Base-by-base conservation (phyloP, 2,329 filamentous ascomycete genomes). In the Fusarium metavorans region DNA sequence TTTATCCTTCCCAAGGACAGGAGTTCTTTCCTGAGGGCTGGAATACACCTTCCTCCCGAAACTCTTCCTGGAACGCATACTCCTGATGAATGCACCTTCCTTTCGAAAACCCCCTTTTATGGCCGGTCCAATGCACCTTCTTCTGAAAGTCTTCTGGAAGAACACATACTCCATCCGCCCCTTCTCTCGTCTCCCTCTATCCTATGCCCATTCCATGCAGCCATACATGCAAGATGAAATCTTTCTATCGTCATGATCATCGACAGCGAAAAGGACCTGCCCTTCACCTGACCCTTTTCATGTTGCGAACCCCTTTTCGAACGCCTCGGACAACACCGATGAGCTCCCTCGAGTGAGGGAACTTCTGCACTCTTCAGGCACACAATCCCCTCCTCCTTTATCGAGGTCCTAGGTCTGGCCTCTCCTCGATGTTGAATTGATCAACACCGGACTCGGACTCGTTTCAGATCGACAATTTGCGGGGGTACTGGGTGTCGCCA, bases 161-260 rank as follows among this genome's bases (percentile, higher is more conserved):
- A 52, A 52, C 48, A 32, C 27, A 52, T 27, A 23, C 10, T 58
- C 35, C 34, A 39, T 27, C n/a, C 23, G 20, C 23, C 56, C 23
- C 34, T 74, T 13, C 43, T 18, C 60, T 56, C 64, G 37, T 25
- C 48, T 56, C 64, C 6, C 58, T 67, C 48, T 20, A 63, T 52
- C 41, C 57, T 3, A 32, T 32, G 48, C 27, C 61, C 57, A 6
- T 20, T 52, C 25, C 20, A 70, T 65, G 39, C 39, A 41, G 11
- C 35, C 6, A 18, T 52, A 20, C 27, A 67, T 65, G 34, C 39
- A 20, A 32, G 2, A 50, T 39, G 48, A 50, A 18, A 35, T 25
- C 25, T 32, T 67, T 9, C 9, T 56, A 16, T 54, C 54, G 30
- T 57, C 18, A 56, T 43, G 20, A 39, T 67, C 65, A 10, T n/a